Evolutionary conservation across 768 basidiomycete species (phyloP).

Genomic region (Mycena rosella): DNA sequence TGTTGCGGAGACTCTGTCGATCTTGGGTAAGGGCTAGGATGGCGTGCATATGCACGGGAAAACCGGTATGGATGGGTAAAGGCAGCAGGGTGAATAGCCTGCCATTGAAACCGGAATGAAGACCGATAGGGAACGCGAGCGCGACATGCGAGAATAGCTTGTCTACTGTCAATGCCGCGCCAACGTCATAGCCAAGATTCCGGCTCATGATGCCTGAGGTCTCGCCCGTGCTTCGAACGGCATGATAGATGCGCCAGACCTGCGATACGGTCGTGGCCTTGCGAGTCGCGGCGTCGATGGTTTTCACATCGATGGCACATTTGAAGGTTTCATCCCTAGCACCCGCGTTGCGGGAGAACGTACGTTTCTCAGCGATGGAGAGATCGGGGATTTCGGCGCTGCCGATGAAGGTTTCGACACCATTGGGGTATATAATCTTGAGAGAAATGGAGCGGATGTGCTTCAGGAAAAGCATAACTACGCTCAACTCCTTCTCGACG

Average conservation of each 20-base stretch:
- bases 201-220: constrained; percentile 28
- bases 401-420: constrained; percentile 31
- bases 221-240: constrained; percentile 28
- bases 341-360: constrained; percentile 29
- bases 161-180: constrained; percentile 38
- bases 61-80: constrained; percentile 46
- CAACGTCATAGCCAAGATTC: constrained; percentile 36
- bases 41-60: constrained; percentile 48
- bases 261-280: not conserved
- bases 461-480: constrained; percentile 45
- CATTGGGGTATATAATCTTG: constrained; percentile 37
- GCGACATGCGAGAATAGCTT: constrained; percentile 48
- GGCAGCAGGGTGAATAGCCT: constrained; percentile 50
- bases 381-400: constrained; percentile 34
- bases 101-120: constrained; percentile 32
- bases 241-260: constrained; percentile 38
- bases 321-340: constrained; percentile 29
- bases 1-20: constrained; percentile 47
- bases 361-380: constrained; percentile 29
- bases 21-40: constrained; percentile 49
- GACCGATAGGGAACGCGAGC: constrained; percentile 37
- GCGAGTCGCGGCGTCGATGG: not conserved
- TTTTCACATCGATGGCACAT: constrained; percentile 28
- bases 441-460: constrained; percentile 44
- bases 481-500: constrained; percentile 40